phyloP scores from a whole-genome alignment of 768 basidiomycete genomes.

The Leccinellum albellum region DNA sequence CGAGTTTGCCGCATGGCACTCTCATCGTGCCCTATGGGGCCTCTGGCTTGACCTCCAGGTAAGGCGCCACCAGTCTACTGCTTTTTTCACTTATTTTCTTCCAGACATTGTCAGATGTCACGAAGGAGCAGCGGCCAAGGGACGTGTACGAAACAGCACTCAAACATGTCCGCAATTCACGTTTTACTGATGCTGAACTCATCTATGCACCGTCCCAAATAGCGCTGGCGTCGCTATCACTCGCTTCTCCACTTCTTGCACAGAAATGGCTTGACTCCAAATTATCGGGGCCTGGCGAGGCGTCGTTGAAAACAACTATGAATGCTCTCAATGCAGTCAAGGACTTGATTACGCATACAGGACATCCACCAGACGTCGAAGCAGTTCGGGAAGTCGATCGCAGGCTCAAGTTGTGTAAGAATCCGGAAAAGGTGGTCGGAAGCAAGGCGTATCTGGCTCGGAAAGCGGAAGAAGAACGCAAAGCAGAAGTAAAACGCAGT shows the following conservation, averaged over 20 bases:
- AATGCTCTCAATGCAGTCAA: conserved; percentile 46
- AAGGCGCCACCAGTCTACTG: conserved; percentile 9
- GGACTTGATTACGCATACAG: conserved; percentile 48
- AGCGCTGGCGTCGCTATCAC: conserved; percentile 72
- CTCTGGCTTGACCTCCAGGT: conserved; percentile 88
- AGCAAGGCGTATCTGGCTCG: conserved; percentile 75
- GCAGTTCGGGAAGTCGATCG: conserved; percentile 86
- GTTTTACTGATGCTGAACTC: conserved; percentile 88
- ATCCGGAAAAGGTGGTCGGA: conserved; percentile 94
- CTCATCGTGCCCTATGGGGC: conserved; percentile 85
- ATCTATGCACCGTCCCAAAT: conserved; percentile 93
- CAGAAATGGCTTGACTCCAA: conserved; percentile 57
- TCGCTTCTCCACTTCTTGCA: conserved; percentile 59
- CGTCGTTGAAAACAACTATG: conserved; percentile 22
- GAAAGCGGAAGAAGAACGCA: conserved; percentile 67
- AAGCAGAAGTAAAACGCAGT: conserved; percentile 64
- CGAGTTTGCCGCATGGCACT: conserved; percentile 92
- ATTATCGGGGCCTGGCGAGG: conserved; percentile 8
- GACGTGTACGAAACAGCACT: conserved; percentile 64
- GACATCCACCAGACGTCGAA: conserved; percentile 71
- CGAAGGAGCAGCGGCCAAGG: conserved; percentile 45
- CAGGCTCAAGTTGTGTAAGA: conserved; percentile 83
- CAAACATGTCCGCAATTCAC: conserved; percentile 66
- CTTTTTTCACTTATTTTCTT: conserved; percentile 8
- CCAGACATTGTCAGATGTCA: conserved; percentile 56